A percentile compares a stretch with the other conserved stretches of the same genome.
phyloP scores from a whole-genome alignment of 768 basidiomycete species.

The Amanita polypyramis region DNA sequence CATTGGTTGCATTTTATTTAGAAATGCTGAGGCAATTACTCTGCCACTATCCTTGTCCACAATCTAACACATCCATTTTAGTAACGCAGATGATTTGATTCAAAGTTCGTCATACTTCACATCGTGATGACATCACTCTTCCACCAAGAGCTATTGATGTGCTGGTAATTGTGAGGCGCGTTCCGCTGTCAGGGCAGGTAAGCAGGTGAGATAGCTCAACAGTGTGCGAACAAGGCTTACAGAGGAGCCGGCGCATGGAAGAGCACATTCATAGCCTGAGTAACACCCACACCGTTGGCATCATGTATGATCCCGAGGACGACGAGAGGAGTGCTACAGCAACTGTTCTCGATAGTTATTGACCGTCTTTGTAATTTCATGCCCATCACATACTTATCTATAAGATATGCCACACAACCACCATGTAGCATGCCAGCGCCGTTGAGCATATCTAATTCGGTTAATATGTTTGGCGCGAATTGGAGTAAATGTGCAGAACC shows the following conservation, averaged over 20 bases:
- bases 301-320: constrained; percentile 51
- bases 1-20: constrained; percentile 67
- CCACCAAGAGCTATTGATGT: constrained; percentile 60
- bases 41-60: constrained; percentile 47
- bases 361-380: not conserved
- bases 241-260: constrained; percentile 60
- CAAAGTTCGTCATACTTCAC: constrained; percentile 41
- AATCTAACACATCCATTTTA: constrained; percentile 28
- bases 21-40: constrained; percentile 52
- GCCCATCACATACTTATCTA: constrained; percentile 46
- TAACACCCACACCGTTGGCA: constrained; percentile 65
- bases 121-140: constrained; percentile 59
- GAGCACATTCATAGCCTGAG: constrained; percentile 56
- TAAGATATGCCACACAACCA: constrained; percentile 63
- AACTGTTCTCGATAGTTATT: constrained; percentile 24
- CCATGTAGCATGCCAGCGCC: constrained; percentile 71
- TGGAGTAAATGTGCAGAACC: not conserved
- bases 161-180: constrained; percentile 46
- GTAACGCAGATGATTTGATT: not conserved
- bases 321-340: constrained; percentile 58
- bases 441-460: constrained; percentile 53
- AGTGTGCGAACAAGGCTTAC: constrained; percentile 22
- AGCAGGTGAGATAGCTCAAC: constrained; percentile 6
- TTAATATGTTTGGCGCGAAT: constrained; percentile 5
- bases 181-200: constrained; percentile 31